A percentile compares a stretch with the other conserved stretches of the same genome.
Evolutionary conservation across 2,329 filamentous ascomycete genomes (phyloP).

Genomic region (Tympanopsis confertula): DNA sequence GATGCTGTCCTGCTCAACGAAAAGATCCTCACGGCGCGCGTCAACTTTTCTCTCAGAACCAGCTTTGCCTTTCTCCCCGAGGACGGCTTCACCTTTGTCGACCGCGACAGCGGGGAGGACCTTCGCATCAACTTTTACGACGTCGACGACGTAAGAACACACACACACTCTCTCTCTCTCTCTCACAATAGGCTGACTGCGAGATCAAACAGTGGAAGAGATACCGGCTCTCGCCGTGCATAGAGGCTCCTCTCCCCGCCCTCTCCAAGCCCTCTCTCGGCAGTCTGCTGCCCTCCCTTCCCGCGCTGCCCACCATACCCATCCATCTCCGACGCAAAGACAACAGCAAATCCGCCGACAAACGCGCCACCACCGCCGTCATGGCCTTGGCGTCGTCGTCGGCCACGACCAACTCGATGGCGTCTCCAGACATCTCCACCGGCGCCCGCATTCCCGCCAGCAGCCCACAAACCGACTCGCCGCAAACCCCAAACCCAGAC

Average conservation of each 20-base stretch:
- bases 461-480: too few relatives aligned
- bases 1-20: slow-evolving; percentile 84
- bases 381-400: not conserved
- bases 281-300: slow-evolving; percentile 8
- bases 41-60: slow-evolving; percentile 84
- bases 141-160: slow-evolving; percentile 39
- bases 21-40: slow-evolving; percentile 78
- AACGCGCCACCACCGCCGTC: not conserved
- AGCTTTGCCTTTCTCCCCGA: slow-evolving; percentile 77
- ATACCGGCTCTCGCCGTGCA: slow-evolving; percentile 66
- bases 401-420: not conserved
- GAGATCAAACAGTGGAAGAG: slow-evolving; percentile 75
- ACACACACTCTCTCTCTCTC: too few relatives aligned
- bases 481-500: too few relatives aligned
- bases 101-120: slow-evolving; percentile 68
- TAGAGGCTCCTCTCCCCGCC: slow-evolving; percentile 50
- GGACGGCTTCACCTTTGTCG: slow-evolving; percentile 76
- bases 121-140: slow-evolving; percentile 80
- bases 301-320: slow-evolving; percentile 1
- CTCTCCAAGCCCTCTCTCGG: slow-evolving; percentile 48
- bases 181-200: too few relatives aligned
- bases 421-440: not conserved
- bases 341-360: not conserved
- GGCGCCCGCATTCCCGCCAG: too few relatives aligned
- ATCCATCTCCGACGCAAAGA: not conserved